Base-by-base conservation (phyloP, 768 basidiomycete genomes). In the Mycena polygramma region DNA sequence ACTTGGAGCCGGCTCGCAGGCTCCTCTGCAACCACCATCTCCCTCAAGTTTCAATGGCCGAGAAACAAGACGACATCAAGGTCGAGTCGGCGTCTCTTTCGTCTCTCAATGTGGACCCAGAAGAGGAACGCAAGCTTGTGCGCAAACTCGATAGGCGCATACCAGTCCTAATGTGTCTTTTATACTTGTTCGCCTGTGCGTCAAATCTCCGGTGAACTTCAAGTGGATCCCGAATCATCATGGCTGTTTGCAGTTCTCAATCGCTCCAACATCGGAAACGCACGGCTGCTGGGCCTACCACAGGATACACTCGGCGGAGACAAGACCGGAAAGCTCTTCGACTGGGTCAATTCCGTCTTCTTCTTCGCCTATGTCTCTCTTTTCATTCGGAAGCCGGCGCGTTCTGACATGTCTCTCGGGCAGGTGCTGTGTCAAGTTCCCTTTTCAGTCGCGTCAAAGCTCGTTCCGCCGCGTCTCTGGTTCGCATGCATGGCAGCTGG, bases 121-220 rank as follows among this genome's bases (percentile, higher is more conserved):
- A 67, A 15, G 87, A 87, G 59, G 91, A 92, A 76, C 82, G 76
- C 68, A 78, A 74, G 30, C 84, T 94, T 2, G 82, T 93, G 30
- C 83, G 88, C 73, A 93, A 92, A 75, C 83, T 94, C 57, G 92
- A 94, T 74, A 58, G 73, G 64, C 84, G 91, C 45, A 93, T 94
- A 64, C 79, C 93, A 58, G 92, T 92, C 41, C 89, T 93, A 57
- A 83, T 89, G 2, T 93, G 91, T 74, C 73, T 92, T 20, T 84
- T 94, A 46, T 94, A 94, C 73, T 83, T 94, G 24, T 93, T 91
- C 78, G 91, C 92, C 26, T 94, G 92, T 92, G 66, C 77, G 91
- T 86, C 39, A 11, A 24, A 5, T 57, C 9, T 41, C 1, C 19
- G 39, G 14, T 6, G 14, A 20, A 41, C 11, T 15, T 41, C 15